Base-by-base conservation (phyloP, 2,329 filamentous ascomycete genomes). In the Colletotrichum horii region DNA sequence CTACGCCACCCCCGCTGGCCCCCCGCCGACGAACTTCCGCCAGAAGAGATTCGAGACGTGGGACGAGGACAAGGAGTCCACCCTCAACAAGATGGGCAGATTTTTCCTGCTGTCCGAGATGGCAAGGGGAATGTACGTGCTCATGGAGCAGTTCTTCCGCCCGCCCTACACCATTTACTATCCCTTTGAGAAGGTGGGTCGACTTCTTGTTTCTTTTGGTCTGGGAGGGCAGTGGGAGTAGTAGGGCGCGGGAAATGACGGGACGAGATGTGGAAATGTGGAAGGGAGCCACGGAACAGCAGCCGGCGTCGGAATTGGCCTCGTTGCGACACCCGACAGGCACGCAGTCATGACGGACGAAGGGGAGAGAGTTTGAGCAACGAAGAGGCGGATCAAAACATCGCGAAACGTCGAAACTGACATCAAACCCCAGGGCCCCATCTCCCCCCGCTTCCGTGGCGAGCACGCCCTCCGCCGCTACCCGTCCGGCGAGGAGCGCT, bases 111-210 rank as follows among this genome's bases (percentile, higher is more conserved):
- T 98, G 90, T 93, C 94, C 70, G 97, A 99, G 90, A 97, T 98
- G 94, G 91, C 95, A 85, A 93, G 97, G 83, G 97, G 97, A 86
- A 98, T 99, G 97, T 99, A 98, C 84, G 93, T 99, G 80, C 92
- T 97, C 86, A 84, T 99, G 83, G 97, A 99, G 91, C 96, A 99
- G 89, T 99, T 94, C 91, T 98, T 99, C 90, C 91, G 97, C 86
- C 95, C 96, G 87, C 96, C 97, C 94, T 98, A 91, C 91, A 99
- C 97, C 66, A 99, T 99, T 83, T 98, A 93, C 89, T 99, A 99
- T 84, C 97, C 97, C 58, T 99, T 98, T 87, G 97, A 99, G 86
- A 99, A 99, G 90, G 91, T 92, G 86, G 66, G 82, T 82, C n/a
- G 34, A 36, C 6, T 15, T 48, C 9, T 36, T 73, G 64, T 24